phyloP scores from a whole-genome alignment of 768 basidiomycete genomes.

The Xerocomellus dryophilus region DNA sequence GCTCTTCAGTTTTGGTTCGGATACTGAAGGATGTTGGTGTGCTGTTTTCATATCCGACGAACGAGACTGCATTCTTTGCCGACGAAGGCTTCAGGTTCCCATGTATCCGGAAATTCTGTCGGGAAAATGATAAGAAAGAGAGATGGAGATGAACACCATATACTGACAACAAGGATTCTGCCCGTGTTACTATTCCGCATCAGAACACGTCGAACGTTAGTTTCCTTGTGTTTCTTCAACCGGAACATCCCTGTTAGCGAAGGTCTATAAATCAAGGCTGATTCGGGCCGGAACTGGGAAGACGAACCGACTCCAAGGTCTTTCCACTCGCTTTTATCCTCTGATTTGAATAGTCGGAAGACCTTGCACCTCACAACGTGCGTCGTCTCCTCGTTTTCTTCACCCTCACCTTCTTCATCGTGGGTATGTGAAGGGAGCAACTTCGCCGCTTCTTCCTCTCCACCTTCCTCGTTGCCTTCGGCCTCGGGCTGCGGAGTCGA shows the following conservation, averaged over 20 bases:
- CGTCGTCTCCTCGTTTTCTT: slow-evolving; percentile 72
- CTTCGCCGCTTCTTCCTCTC: slow-evolving; percentile 30
- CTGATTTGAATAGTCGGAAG: slow-evolving; percentile 54
- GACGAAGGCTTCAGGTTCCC: slow-evolving; percentile 52
- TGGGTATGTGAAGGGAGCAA: slow-evolving; percentile 36
- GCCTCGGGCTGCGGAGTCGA: slow-evolving; percentile 31
- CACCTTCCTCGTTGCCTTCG: slow-evolving; percentile 24
- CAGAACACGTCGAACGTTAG: slow-evolving; percentile 54
- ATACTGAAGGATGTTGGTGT: slow-evolving; percentile 59
- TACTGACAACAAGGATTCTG: slow-evolving; percentile 68
- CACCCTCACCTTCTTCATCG: slow-evolving; percentile 74
- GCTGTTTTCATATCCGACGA: slow-evolving; percentile 65
- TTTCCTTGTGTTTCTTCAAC: slow-evolving; percentile 72
- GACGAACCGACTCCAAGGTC: slow-evolving; percentile 66
- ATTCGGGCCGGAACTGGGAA: background rate
- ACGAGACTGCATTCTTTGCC: slow-evolving; percentile 53
- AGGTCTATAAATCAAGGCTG: background rate
- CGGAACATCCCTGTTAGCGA: slow-evolving; percentile 54
- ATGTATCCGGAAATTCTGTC: slow-evolving; percentile 75
- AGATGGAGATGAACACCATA: background rate
- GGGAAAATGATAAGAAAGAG: slow-evolving; percentile 7
- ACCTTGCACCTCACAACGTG: slow-evolving; percentile 60
- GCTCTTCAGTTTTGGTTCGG: slow-evolving; percentile 56
- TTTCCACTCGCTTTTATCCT: slow-evolving; percentile 51
- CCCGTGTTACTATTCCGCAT: slow-evolving; percentile 73